A percentile compares a stretch with the other conserved stretches of the same genome.
phyloP scores from a whole-genome alignment of 1,284 basidiomycete genomes.

The Porodaedalea pini region DNA sequence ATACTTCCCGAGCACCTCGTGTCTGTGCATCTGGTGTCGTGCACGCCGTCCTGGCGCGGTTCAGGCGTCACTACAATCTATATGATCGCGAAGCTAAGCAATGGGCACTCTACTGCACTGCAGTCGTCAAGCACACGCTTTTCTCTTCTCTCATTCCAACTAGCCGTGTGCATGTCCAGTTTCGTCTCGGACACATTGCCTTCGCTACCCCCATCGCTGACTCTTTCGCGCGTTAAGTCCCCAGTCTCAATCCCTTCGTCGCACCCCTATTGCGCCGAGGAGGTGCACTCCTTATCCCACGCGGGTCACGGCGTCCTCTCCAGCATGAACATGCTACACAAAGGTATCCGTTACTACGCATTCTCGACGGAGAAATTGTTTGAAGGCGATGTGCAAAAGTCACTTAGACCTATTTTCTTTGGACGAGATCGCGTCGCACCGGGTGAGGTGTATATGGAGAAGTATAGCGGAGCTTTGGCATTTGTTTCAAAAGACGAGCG shows the following conservation, averaged over 20 bases:
- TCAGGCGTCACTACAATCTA: background rate
- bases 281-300: background rate
- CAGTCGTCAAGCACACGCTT: background rate
- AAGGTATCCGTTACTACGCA: constrained; percentile 1
- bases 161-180: no score
- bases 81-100: background rate
- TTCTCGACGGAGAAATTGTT: constrained; percentile 6
- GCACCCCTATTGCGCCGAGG: constrained; percentile 6
- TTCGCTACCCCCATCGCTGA: background rate
- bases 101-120: background rate
- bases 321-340: constrained; percentile 6
- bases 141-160: background rate
- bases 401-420: constrained; percentile 2
- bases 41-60: background rate
- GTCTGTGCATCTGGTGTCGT: background rate
- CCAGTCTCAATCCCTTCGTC: background rate
- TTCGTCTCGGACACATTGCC: no score
- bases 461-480: background rate
- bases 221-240: background rate
- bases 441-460: background rate
- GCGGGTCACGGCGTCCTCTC: constrained; percentile 6
- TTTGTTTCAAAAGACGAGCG: background rate
- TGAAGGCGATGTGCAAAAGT: background rate
- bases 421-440: constrained; percentile 6
- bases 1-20: background rate